Base-by-base conservation (phyloP, 2,329 filamentous ascomycete species). In the Penicillium polonicum region DNA sequence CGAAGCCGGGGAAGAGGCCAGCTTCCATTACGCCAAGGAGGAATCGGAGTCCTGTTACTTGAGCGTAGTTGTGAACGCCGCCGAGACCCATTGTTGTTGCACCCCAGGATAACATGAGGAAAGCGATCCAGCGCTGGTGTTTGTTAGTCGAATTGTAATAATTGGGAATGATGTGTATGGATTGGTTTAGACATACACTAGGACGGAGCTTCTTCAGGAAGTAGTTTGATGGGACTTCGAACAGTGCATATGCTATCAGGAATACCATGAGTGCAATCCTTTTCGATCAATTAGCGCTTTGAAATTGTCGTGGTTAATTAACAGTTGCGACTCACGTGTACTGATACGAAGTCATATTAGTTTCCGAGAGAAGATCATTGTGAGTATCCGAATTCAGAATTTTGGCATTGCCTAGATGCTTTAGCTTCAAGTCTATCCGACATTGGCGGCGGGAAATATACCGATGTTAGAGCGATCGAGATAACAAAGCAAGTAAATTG, bases 391-490 rank as follows among this genome's bases (percentile, higher is more conserved):
- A 75, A 68, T 90, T 89, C 60, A 89, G 78, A 27, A 88, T 83
- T 71, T 84, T 86, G 42, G 86, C 85, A 69, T 88, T 88, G 56
- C 79, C 73, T 75, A 25, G 12, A 27, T 6, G 23, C 2, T 38
- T 70, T 33, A 68, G 57, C 23, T 55, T 25, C 35, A 6, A 38
- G n/a, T n/a, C 7, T 9, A 10, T 31, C n/a, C 10, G 5, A 29
- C 6, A 13, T 4, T 1, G 23, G 7, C 15, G 10, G 0, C 10
- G 7, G 17, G 9, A 10, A 15, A 60, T 65, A 46, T 57, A 78
- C 85, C 86, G 57, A 90, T 89, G 71, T 89, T 90, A 55, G 84
- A 82, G 43, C 85, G 79, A 72, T 89, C 87, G 25, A 89, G 80
- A 69, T 87, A 89, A 72, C 84, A 87, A 23, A 89, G 79, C 45